Evolutionary conservation across 164 flowering plant species (phyloP), one percentile per base, ranked within the genome.

Genomic region (Cinnamomum micranthum): DNA sequence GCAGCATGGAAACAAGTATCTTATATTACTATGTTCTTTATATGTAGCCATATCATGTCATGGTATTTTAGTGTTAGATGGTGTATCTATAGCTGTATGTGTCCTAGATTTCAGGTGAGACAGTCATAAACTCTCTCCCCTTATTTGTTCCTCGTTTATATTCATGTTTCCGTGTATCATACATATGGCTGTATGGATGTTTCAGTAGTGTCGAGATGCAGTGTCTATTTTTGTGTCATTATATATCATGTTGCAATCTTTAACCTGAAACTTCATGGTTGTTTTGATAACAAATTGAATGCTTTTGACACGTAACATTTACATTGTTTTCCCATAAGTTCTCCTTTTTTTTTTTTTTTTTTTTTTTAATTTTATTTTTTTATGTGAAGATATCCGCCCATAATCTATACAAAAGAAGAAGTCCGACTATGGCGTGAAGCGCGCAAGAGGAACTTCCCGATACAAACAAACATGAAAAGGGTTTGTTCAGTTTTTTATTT

Each of bases 341-440:
- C 10, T 62, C 17, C 22, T 33, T 22, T 50, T 70, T 6, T 51
- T 62, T n/a, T 75, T 33, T 22, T 50, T 70, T 6, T 51, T 62
- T n/a, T 75, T 20, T 15, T 52, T 22, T 13, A n/a, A 55, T 20
- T 63, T 28, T 5, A 35, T 20, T 0, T 58, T 75, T 20, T 17
- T 55, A 17, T 60, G 10, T 31, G 72, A 25, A 89, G 89, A 74
- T 74, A 88, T 67, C 80, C 84, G 23, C 60, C 77, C 25, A 28
- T 83, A 77, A 86, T 70, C 71, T 95, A 93, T 74, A 81, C 98
- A 9, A 92, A 85, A 33, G 78, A 89, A 85, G 99, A 95, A 87
- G 82, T 93, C 62, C 81, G 77, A 73, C 89, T 84, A 81, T 95
- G 99, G 99, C 95, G 93, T 74, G 92, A 89, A 81, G 88, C 81